These are phyloP conservation scores for Pseudogymnoascus sp. DNA, from an alignment of 2,329 filamentous ascomycete genomes.

Conservation along the genomic window DNA sequence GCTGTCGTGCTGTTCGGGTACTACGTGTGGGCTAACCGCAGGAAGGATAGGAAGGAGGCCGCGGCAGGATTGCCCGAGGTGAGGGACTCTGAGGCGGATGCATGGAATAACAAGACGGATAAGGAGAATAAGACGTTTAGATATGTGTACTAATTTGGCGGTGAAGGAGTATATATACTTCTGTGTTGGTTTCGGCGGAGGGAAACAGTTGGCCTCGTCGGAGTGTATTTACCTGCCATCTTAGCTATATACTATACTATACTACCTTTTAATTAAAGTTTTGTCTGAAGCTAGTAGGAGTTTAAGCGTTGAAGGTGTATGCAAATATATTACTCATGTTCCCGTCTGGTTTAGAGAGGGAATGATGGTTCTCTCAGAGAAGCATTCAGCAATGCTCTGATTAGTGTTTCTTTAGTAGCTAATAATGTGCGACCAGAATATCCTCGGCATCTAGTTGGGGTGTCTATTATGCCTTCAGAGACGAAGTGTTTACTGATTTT, in stretches of 20 bases:
- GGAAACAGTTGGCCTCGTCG: no score
- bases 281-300: not conserved
- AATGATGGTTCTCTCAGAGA: no score
- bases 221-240: not conserved
- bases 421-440: no score
- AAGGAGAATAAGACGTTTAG: slow-evolving; percentile 49
- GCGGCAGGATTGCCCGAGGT: slow-evolving; percentile 18
- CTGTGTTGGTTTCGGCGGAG: not conserved
- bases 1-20: slow-evolving; percentile 41
- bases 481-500: no score
- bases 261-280: not conserved
- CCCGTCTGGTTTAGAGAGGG: no score
- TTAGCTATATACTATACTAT: not conserved
- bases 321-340: no score
- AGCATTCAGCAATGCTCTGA: no score
- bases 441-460: no score
- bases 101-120: slow-evolving; percentile 46
- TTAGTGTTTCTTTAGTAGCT: no score
- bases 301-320: no score
- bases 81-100: slow-evolving; percentile 31
- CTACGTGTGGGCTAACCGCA: slow-evolving; percentile 39
- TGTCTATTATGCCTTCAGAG: no score
- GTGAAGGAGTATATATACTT: not conserved
- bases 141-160: slow-evolving; percentile 36
- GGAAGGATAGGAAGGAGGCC: slow-evolving; percentile 35